A percentile compares a stretch with the other conserved stretches of the same genome.
Evolutionary conservation across 2,329 filamentous ascomycete genomes (phyloP).

Genomic region (Xylaria sp.): DNA sequence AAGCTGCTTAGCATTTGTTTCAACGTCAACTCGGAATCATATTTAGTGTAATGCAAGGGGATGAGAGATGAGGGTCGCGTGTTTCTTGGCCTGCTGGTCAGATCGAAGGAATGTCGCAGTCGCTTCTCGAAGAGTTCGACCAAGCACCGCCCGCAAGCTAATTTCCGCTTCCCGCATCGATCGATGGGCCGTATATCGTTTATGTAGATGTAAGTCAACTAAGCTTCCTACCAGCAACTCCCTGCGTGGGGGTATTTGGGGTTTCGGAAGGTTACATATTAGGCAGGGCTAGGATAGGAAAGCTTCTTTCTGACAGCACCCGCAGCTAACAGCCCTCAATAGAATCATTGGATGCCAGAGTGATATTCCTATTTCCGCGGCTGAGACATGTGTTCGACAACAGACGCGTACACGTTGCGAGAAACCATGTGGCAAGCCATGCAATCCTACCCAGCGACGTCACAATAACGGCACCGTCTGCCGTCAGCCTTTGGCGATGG

Average conservation of each 20-base stretch:
- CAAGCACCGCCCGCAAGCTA: neutral
- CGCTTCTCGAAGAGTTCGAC: neutral
- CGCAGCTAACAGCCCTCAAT: neutral
- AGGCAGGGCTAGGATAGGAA: neutral
- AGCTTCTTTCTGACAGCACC: neutral
- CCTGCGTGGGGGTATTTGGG: neutral
- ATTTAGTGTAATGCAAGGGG: neutral
- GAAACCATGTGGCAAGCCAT: conserved; percentile 1
- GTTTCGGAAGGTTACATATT: neutral
- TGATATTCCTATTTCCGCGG: neutral
- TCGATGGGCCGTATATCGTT: neutral
- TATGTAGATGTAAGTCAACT: neutral
- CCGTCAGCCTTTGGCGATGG: neutral
- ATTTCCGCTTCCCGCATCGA: neutral
- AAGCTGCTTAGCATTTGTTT: neutral
- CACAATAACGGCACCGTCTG: neutral
- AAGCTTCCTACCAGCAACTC: neutral
- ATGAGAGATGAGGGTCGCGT: neutral
- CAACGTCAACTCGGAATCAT: neutral
- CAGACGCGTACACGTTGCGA: neutral
- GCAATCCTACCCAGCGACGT: conserved; percentile 1
- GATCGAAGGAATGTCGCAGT: neutral
- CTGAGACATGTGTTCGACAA: neutral
- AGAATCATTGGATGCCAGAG: neutral
- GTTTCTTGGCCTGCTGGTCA: neutral